Evolutionary conservation across 73 alveolate species (phyloP).

Genomic region (Stentor roeselii): DNA sequence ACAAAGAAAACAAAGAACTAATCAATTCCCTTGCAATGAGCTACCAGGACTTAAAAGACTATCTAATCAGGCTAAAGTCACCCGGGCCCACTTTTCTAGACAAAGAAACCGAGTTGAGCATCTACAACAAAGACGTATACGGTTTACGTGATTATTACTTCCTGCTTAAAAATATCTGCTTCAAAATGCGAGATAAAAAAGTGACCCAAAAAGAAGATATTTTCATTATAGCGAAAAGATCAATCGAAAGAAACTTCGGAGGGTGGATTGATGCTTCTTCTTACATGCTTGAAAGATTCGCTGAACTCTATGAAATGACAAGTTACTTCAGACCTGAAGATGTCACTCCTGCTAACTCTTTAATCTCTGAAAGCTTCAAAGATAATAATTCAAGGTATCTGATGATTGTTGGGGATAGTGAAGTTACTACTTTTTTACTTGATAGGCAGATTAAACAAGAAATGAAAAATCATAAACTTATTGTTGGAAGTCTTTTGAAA

Average conservation of each 20-base stretch:
- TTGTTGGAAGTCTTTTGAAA: slow-evolving; percentile 32
- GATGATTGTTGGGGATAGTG: slow-evolving; percentile 36
- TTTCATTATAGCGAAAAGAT: not conserved
- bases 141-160: slow-evolving; percentile 59
- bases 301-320: slow-evolving; percentile 42
- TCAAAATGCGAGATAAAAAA: slow-evolving; percentile 21
- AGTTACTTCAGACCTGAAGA: slow-evolving; percentile 24
- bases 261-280: slow-evolving; percentile 14
- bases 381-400: slow-evolving; percentile 27
- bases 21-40: slow-evolving; percentile 48
- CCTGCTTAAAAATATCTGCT: slow-evolving; percentile 41
- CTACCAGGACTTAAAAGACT: slow-evolving; percentile 45
- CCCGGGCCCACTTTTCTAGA: no score
- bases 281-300: slow-evolving; percentile 35
- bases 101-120: no score
- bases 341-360: not conserved
- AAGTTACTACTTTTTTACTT: slow-evolving; percentile 43
- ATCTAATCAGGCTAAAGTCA: no score
- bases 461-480: slow-evolving; percentile 40
- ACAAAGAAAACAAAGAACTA: slow-evolving; percentile 34
- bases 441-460: slow-evolving; percentile 40
- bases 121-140: slow-evolving; percentile 40
- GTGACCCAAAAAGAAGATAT: not conserved
- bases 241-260: slow-evolving; percentile 50
- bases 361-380: slow-evolving; percentile 40